Conservation (phyloP, 257 asterid species). For the Linderniella brevidens region DNA sequence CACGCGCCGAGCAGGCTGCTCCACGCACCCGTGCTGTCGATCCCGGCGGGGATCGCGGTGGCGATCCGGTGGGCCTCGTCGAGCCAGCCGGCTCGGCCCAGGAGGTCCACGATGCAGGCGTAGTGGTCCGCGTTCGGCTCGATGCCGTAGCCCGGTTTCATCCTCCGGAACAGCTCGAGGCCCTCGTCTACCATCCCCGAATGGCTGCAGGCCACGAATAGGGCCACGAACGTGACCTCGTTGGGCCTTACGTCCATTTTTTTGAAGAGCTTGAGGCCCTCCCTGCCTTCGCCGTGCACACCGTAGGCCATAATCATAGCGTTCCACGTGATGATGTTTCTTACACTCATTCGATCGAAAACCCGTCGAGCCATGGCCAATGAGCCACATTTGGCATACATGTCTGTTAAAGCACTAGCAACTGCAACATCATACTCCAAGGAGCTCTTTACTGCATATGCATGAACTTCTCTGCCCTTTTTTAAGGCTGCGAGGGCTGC, state of each 20-base stretch:
- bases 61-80: constrained; percentile 49
- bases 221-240: constrained; percentile 50
- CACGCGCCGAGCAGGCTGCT: constrained; percentile 81
- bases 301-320: constrained; percentile 78
- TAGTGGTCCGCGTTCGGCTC: constrained; percentile 68
- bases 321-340: constrained; percentile 79
- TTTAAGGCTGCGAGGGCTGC: constrained; percentile 56
- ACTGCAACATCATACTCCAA: constrained; percentile 50
- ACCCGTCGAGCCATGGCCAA: constrained; percentile 42
- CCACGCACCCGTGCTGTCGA: constrained; percentile 56
- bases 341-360: constrained; percentile 39
- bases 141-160: constrained; percentile 33
- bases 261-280: constrained; percentile 38
- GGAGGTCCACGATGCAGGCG: constrained; percentile 68
- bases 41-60: constrained; percentile 29
- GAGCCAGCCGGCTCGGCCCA: constrained; percentile 71
- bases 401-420: constrained; percentile 81
- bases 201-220: constrained; percentile 76
- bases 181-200: constrained; percentile 77
- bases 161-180: constrained; percentile 33
- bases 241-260: constrained; percentile 56
- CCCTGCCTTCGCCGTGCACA: constrained; percentile 75
- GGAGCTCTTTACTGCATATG: constrained; percentile 39
- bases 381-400: constrained; percentile 88
- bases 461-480: constrained; percentile 75